Evolutionary conservation across 2,329 filamentous ascomycete species (phyloP).

Genomic region (Colletotrichum eleusines): DNA sequence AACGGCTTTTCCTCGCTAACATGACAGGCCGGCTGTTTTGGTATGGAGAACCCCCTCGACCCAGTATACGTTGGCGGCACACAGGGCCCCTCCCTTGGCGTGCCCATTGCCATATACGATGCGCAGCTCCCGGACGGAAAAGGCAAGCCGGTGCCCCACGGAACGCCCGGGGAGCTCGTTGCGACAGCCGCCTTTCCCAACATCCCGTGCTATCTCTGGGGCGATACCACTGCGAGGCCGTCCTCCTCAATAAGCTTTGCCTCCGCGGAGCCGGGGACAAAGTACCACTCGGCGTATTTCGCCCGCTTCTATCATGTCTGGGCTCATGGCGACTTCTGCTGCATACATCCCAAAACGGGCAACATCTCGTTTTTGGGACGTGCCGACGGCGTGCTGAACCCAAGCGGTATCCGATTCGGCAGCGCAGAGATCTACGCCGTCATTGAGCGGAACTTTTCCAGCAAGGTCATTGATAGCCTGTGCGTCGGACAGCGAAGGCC

Average conservation of each 20-base stretch:
- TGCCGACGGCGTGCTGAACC: slow-evolving; percentile 84
- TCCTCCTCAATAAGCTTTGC: slow-evolving; percentile 45
- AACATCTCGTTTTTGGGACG: slow-evolving; percentile 76
- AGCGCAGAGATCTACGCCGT: slow-evolving; percentile 85
- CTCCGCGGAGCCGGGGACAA: slow-evolving; percentile 61
- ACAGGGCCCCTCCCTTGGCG: slow-evolving; percentile 63
- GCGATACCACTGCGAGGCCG: slow-evolving; percentile 52
- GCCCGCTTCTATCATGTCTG: slow-evolving; percentile 75
- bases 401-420: slow-evolving; percentile 82
- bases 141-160: slow-evolving; percentile 62
- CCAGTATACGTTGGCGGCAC: slow-evolving; percentile 72
- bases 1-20: neutral
- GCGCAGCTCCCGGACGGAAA: slow-evolving; percentile 64
- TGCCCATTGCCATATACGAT: slow-evolving; percentile 71
- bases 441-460: slow-evolving; percentile 73
- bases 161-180: slow-evolving; percentile 81
- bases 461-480: slow-evolving; percentile 76
- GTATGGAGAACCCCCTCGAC: slow-evolving; percentile 74
- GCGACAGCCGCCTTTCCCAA: slow-evolving; percentile 79
- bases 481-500: slow-evolving; percentile 83
- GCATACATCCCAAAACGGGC: slow-evolving; percentile 75
- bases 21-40: slow-evolving; percentile 69
- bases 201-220: slow-evolving; percentile 76
- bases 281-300: slow-evolving; percentile 73
- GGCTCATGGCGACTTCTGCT: slow-evolving; percentile 87